Percentiles rank a stretch among this genome's conserved stretches.
Evolutionary conservation across 192 early-diverging fungal species (phyloP).

Genomic region (Linnemannia hyalina): DNA sequence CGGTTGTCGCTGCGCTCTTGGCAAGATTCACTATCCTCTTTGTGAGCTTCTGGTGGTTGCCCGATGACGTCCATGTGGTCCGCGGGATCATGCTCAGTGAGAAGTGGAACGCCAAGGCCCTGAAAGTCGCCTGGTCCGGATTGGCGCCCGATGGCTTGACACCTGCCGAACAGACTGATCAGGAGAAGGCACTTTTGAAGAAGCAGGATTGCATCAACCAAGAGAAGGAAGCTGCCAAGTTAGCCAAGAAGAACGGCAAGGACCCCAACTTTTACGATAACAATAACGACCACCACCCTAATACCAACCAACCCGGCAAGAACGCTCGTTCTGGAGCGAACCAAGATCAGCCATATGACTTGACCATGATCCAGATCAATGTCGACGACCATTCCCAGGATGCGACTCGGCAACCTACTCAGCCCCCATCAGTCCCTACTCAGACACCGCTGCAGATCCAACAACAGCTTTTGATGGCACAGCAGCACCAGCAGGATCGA

Average conservation of each 20-base stretch:
- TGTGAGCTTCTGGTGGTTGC: constrained; percentile 73
- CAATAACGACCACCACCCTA: neutral
- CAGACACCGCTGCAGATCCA: constrained; percentile 43
- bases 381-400: constrained; percentile 29
- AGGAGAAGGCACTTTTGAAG: constrained; percentile 49
- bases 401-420: neutral
- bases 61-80: constrained; percentile 76
- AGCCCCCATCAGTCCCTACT: neutral
- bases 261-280: neutral
- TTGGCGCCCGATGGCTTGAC: constrained; percentile 42
- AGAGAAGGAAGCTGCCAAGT: constrained; percentile 30
- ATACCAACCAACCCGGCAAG: neutral
- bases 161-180: constrained; percentile 36
- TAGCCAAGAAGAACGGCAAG: constrained; percentile 26
- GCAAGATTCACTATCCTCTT: constrained; percentile 79
- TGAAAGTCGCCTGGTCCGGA: constrained; percentile 41
- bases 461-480: constrained; percentile 18
- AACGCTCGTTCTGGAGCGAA: neutral
- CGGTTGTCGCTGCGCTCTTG: constrained; percentile 77
- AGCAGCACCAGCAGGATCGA: constrained; percentile 10
- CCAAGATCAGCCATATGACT: constrained; percentile 37
- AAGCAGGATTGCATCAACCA: constrained; percentile 30
- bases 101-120: constrained; percentile 27
- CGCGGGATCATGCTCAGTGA: constrained; percentile 64
- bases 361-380: constrained; percentile 51